Percentiles rank a stretch among this genome's conserved stretches.
phyloP scores from a whole-genome alignment of 2,329 filamentous ascomycete species.

The Paecilomyces dactylethromorphus region DNA sequence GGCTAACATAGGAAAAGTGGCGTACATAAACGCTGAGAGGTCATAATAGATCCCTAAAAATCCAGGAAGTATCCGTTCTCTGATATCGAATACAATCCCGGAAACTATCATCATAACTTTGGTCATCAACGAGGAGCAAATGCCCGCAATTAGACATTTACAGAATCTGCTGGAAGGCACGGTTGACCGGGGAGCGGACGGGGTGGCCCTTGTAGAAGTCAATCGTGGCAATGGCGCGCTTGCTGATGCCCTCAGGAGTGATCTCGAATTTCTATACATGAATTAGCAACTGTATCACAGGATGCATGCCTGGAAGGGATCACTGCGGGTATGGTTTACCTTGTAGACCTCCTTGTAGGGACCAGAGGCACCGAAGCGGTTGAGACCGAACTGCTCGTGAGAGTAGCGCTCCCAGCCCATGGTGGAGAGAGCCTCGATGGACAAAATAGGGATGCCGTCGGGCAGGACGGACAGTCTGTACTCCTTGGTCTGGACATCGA shows the following conservation, averaged over 20 bases:
- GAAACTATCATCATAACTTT: neutral
- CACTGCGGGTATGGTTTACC: conserved; percentile 44
- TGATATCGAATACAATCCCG: neutral
- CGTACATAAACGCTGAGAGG: neutral
- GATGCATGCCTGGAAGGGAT: neutral
- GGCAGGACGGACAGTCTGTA: conserved; percentile 91
- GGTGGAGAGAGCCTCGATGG: conserved; percentile 93
- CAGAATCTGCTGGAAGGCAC: conserved; percentile 94
- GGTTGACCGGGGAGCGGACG: conserved; percentile 91
- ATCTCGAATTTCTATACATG: conserved; percentile 88
- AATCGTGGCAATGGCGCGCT: conserved; percentile 85
- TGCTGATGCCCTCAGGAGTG: conserved; percentile 91
- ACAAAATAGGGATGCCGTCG: conserved; percentile 86
- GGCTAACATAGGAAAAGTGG: neutral
- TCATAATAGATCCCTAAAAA: neutral
- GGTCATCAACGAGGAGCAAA: neutral
- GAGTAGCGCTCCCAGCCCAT: conserved; percentile 99
- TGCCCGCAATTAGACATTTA: conserved; percentile 44
- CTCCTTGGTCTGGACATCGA: conserved; percentile 87
- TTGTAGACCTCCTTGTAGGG: conserved; percentile 98
- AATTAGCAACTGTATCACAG: conserved; percentile 28
- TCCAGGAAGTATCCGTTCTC: neutral
- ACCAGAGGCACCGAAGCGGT: conserved; percentile 96
- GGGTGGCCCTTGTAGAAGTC: conserved; percentile 97
- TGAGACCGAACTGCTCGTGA: conserved; percentile 98